These are phyloP conservation scores for Cyberlindnera maclurae DNA, from an alignment of 805 yeast genomes.

Conservation along the genomic window DNA sequence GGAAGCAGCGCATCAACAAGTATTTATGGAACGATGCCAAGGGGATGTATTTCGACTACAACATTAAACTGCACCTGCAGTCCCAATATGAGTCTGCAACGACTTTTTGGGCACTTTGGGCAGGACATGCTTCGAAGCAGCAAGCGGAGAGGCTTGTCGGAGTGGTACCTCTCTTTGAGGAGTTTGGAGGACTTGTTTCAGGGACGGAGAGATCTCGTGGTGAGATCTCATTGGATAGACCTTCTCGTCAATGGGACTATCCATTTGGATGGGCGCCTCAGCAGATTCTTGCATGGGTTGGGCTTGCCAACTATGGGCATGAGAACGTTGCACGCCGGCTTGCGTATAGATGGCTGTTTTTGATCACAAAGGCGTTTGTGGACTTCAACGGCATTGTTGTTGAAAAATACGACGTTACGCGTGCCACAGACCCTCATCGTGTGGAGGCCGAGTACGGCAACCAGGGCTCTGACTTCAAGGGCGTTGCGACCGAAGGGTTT, in stretches of 20 bases:
- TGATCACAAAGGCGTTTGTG: constrained; percentile 85
- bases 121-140: constrained; percentile 55
- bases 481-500: constrained; percentile 93
- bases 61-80: constrained; percentile 48
- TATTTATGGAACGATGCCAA: constrained; percentile 80
- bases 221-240: constrained; percentile 56
- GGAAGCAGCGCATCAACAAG: constrained; percentile 52
- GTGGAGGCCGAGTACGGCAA: constrained; percentile 97
- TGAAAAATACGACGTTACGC: constrained; percentile 88
- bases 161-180: constrained; percentile 68
- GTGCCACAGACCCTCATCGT: constrained; percentile 76
- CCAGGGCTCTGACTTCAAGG: constrained; percentile 88
- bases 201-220: constrained; percentile 77
- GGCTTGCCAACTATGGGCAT: constrained; percentile 67
- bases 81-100: constrained; percentile 80
- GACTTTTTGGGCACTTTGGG: constrained; percentile 88
- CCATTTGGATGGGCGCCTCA: constrained; percentile 99
- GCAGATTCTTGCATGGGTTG: constrained; percentile 91
- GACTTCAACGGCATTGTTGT: constrained; percentile 92
- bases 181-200: constrained; percentile 81
- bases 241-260: constrained; percentile 96
- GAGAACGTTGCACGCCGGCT: constrained; percentile 58
- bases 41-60: constrained; percentile 79
- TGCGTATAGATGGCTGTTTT: constrained; percentile 80
- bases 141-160: constrained; percentile 64